A percentile compares a stretch with the other conserved stretches of the same genome.
Evolutionary conservation across 2,329 filamentous ascomycete species (phyloP).

Genomic region (Venturia effusa): DNA sequence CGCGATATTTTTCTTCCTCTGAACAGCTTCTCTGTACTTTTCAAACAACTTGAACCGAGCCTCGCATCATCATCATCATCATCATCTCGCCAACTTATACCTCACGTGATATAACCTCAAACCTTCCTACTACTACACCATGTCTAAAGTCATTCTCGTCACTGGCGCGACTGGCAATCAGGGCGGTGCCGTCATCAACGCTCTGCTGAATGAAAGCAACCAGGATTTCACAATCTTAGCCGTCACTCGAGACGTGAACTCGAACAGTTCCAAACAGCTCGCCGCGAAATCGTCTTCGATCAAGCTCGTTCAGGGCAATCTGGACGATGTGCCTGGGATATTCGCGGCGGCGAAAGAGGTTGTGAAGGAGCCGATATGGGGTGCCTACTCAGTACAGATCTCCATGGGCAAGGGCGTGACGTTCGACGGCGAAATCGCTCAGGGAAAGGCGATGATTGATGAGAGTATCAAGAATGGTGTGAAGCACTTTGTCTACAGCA

Average conservation of each 20-base stretch:
- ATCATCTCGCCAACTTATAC: not conserved
- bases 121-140: constrained; percentile 13
- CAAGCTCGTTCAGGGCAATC: constrained; percentile 43
- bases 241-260: constrained; percentile 47
- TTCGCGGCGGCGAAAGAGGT: constrained; percentile 36
- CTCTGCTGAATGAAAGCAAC: constrained; percentile 32
- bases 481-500: constrained; percentile 28
- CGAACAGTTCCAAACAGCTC: constrained; percentile 39
- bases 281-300: constrained; percentile 34
- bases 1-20: not conserved
- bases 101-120: constrained; percentile 5
- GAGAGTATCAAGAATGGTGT: constrained; percentile 21
- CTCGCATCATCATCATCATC: not conserved
- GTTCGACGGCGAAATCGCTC: constrained; percentile 21
- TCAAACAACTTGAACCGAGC: not conserved
- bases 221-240: constrained; percentile 43
- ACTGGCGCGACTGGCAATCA: constrained; percentile 38
- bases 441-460: constrained; percentile 28
- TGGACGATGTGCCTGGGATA: constrained; percentile 38
- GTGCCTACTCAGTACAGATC: constrained; percentile 50
- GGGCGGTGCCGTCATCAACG: constrained; percentile 33
- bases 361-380: constrained; percentile 37
- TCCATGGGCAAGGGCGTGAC: constrained; percentile 22
- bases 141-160: constrained; percentile 33
- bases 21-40: not conserved